These are phyloP conservation scores for Penicillium digitatum DNA, from an alignment of 2,329 filamentous ascomycete species.

Conservation along the genomic window DNA sequence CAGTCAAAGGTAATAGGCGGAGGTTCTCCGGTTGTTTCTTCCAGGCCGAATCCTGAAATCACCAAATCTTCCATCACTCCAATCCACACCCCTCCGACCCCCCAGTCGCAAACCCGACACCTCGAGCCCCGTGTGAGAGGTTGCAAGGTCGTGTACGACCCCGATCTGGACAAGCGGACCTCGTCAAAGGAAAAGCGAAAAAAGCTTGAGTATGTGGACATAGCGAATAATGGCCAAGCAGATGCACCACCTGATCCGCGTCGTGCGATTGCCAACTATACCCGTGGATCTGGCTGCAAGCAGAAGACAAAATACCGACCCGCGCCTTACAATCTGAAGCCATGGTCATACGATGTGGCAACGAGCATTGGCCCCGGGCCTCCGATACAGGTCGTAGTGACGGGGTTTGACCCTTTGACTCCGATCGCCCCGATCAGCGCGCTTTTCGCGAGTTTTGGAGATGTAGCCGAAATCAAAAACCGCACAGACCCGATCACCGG, in stretches of 20 bases:
- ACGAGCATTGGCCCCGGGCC: slow-evolving; percentile 86
- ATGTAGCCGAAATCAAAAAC: slow-evolving; percentile 86
- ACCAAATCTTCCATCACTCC: slow-evolving; percentile 38
- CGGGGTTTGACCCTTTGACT: slow-evolving; percentile 90
- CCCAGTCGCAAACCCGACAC: slow-evolving; percentile 49
- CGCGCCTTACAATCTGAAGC: slow-evolving; percentile 74
- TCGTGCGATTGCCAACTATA: slow-evolving; percentile 62
- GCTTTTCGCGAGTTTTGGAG: slow-evolving; percentile 47
- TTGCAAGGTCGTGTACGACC: slow-evolving; percentile 60
- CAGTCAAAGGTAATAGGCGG: slow-evolving; percentile 40
- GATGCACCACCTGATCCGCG: slow-evolving; percentile 77
- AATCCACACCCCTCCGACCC: slow-evolving; percentile 44
- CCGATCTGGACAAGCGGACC: slow-evolving; percentile 57
- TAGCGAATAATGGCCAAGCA: slow-evolving; percentile 52
- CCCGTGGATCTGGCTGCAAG: slow-evolving; percentile 59
- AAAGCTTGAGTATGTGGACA: slow-evolving; percentile 52
- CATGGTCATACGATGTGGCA: slow-evolving; percentile 74
- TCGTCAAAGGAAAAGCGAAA: slow-evolving; percentile 54
- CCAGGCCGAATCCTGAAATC: slow-evolving; percentile 28
- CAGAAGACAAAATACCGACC: slow-evolving; percentile 66
- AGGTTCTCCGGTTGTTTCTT: slow-evolving; percentile 24
- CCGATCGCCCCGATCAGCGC: slow-evolving; percentile 54
- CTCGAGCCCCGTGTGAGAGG: slow-evolving; percentile 52
- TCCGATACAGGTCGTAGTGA: slow-evolving; percentile 84
- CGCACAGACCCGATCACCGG: slow-evolving; percentile 94